Conservation (phyloP, 176 grass and related monocot genomes). For the Aechmea fasciata region DNA sequence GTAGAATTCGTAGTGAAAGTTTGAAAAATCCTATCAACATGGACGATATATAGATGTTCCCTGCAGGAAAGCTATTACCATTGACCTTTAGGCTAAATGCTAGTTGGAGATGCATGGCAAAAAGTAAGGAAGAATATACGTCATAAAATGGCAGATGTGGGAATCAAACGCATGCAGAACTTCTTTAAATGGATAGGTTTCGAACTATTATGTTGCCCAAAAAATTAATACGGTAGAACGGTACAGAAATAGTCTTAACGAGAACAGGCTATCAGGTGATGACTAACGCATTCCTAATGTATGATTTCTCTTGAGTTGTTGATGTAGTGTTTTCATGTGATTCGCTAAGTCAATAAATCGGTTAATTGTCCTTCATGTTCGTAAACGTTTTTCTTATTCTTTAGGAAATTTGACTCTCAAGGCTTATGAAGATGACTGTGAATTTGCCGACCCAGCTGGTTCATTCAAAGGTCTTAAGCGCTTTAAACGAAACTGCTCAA, state of each 20-base stretch:
- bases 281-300: background rate
- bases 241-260: too few species aligned
- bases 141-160: too few species aligned
- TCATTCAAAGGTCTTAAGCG: slow-evolving; percentile 67
- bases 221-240: too few species aligned
- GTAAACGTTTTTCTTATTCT: slow-evolving; percentile 3
- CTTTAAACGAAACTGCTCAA: slow-evolving; percentile 87
- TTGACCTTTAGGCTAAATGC: too few species aligned
- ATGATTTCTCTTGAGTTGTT: background rate
- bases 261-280: background rate
- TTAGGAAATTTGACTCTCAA: slow-evolving; percentile 59
- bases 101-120: too few species aligned
- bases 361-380: background rate
- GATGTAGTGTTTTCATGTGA: slow-evolving; percentile 3
- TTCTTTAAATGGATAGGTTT: too few species aligned
- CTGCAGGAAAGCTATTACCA: too few species aligned
- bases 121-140: too few species aligned
- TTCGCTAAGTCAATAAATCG: background rate
- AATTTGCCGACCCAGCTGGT: slow-evolving; percentile 81
- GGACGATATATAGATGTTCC: too few species aligned
- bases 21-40: too few species aligned
- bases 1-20: background rate
- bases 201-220: too few species aligned
- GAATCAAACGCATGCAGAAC: too few species aligned
- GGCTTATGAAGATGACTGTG: slow-evolving; percentile 74